Conservation (phyloP, 1,284 basidiomycete species). For the Ceratobasidium theobromae region DNA sequence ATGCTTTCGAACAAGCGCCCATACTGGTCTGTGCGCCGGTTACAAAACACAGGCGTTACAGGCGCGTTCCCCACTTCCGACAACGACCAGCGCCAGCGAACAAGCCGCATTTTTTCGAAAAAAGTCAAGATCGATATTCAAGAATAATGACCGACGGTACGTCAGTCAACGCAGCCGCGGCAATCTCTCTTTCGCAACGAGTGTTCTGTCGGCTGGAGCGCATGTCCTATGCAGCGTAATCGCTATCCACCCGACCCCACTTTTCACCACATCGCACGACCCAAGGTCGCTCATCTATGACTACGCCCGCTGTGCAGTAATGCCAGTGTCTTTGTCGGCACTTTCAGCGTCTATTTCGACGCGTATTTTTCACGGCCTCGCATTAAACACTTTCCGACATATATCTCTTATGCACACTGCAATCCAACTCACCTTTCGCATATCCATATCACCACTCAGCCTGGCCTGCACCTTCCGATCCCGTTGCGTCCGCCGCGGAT, state of each 20-base stretch:
- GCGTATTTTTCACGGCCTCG: not conserved
- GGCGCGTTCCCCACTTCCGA: not conserved
- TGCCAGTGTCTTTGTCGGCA: not conserved
- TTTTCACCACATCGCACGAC: conserved; percentile 4
- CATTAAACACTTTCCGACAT: conserved; percentile 18
- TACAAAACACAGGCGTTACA: conserved; percentile 21
- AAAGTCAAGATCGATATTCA: not conserved
- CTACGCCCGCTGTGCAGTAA: too few relatives aligned
- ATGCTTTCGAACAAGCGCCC: not conserved
- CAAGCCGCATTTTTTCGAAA: too few relatives aligned
- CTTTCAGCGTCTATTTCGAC: conserved; percentile 22
- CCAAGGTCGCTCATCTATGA: conserved; percentile 17
- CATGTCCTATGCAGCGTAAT: conserved; percentile 1
- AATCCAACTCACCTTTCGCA: conserved; percentile 26
- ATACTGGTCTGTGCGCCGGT: conserved; percentile 1
- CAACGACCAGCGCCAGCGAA: conserved; percentile 6
- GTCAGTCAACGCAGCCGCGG: conserved; percentile 25
- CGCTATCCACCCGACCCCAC: not conserved
- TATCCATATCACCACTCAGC: conserved; percentile 14
- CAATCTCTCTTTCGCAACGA: conserved; percentile 19
- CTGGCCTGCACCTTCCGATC: conserved; percentile 25
- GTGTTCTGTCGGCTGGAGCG: conserved; percentile 10
- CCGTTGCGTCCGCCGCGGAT: not conserved
- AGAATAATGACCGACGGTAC: conserved; percentile 33
- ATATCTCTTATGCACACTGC: not conserved